Base-by-base conservation (phyloP, 306 rosid genomes). In the Trifolium repens region DNA sequence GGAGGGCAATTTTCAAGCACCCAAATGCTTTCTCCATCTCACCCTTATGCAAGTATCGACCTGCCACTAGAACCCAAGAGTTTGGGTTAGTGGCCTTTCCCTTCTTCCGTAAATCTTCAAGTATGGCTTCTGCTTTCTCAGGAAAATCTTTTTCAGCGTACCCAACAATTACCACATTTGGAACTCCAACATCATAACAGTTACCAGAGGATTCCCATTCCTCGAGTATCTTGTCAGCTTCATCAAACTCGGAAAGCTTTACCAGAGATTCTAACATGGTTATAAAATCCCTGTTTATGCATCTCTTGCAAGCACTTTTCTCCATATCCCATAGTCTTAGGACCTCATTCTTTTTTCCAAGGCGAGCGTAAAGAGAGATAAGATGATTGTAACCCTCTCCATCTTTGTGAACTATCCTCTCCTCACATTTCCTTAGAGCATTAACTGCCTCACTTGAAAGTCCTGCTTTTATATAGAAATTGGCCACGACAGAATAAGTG, bases 131-230 rank as follows among this genome's bases (percentile, higher is more conserved):
- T 7, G 92, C 98, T 79, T 76, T 86, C 78, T 89, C 91, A 35
- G 61, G 79, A 79, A 84, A 74, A 76, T 85, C 86, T 69, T 87
- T 87, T 4, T 67, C 73, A 14, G 83, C 17, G 75, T 86, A 91
- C 27, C 93, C 93, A 63, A 30, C 53, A 50, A 94, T 71, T 46
- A 94, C 62, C 1, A 73, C 55, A 24, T 83, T 82, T 4, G 96
- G 96, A 39, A 90, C 85, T 71, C 83, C 83, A 67, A 80, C 83
- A 86, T 94, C 97, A 46, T 88, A 90, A 70, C 84, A 85, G 77
- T 91, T 94, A 46, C 85, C 90, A 16, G 96, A 87, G 60, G 85
- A 85, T 76, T 94, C 85, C 98, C 98, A 91, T 69, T 94, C 93
- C 84, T 44, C 46, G 62, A 86, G 69, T 55, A 91, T 76, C 61